phyloP scores from a whole-genome alignment of 2,329 filamentous ascomycete species.

The Fusarium bulbicola region DNA sequence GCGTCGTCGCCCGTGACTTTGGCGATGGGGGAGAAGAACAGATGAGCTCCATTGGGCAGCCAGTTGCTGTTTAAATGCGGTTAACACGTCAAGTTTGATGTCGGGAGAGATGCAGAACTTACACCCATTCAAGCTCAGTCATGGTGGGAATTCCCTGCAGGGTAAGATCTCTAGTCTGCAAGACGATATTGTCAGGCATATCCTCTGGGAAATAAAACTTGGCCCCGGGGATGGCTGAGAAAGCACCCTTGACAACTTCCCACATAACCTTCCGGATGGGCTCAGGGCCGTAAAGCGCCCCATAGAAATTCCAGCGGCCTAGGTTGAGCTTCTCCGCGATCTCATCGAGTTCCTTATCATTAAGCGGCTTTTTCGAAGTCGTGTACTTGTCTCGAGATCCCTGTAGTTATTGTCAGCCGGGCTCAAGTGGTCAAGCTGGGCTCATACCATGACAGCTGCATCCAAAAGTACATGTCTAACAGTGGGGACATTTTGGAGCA shows the following conservation, averaged over 20 bases:
- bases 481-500: slow-evolving; percentile 34
- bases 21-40: slow-evolving; percentile 37
- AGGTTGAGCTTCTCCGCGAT: slow-evolving; percentile 34
- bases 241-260: slow-evolving; percentile 24
- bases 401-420: not conserved
- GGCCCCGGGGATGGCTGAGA: slow-evolving; percentile 28
- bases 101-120: not conserved
- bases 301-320: slow-evolving; percentile 38
- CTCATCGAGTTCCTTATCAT: slow-evolving; percentile 15
- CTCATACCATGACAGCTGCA: slow-evolving; percentile 27
- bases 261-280: slow-evolving; percentile 29
- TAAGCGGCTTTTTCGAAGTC: slow-evolving; percentile 2
- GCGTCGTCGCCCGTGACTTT: slow-evolving; percentile 32
- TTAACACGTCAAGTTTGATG: not conserved
- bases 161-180: slow-evolving; percentile 25
- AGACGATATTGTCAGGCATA: slow-evolving; percentile 25
- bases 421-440: not conserved
- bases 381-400: slow-evolving; percentile 17
- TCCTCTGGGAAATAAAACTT: slow-evolving; percentile 37
- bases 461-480: slow-evolving; percentile 31
- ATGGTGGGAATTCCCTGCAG: slow-evolving; percentile 28
- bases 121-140: slow-evolving; percentile 37
- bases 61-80: not conserved
- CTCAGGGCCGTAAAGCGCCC: slow-evolving; percentile 33
- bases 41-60: slow-evolving; percentile 33